Evolutionary conservation across 2,329 filamentous ascomycete species (phyloP), one percentile per base, ranked within the genome.

Genomic region (Calonectria pauciramosa): DNA sequence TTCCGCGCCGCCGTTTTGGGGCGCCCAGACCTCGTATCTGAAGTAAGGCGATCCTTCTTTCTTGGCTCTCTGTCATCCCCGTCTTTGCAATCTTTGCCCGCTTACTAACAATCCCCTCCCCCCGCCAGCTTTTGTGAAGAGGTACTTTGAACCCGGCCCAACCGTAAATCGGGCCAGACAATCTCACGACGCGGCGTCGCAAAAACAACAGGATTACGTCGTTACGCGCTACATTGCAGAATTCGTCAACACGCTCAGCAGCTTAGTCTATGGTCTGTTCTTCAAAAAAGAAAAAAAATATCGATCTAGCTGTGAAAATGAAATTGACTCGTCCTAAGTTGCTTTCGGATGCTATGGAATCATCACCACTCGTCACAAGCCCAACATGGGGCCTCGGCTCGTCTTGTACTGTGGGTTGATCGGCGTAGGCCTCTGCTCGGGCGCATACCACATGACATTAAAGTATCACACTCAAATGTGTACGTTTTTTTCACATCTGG

Each of bases 241-340:
- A 64, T 87, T 88, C 47, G 84, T 87, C 76, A 88, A 88, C 72
- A 87, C 86, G 0, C 74, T 87, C 2, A 87, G 86, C 70, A 88
- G 86, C 68, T 74, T 86, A 0, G 76, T 83, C 5, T 88, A 84
- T 66, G 81, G 82, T 83, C 16, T 16, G 82, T 78, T 2, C 11
- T 32, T 4, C 4, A 32, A 32, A 8, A 32, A 8, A 32, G 30
- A 32, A 32, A 8, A 32, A 32, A 32, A 32, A 32, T 4, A 3
- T 0, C 16, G n/a, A 38, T n/a, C 10, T 3, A 13, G 18, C 7
- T 26, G 23, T 34, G 8, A 26, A 47, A 72, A 36, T 73, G 30
- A 68, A 52, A 11, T n/a, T 80, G 28, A 73, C 51, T 30, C 30
- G n/a, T 6, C 9, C 14, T 4, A 66, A 87, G 86, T 86, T 28